phyloP scores from a whole-genome alignment of 208 protist genomes.

The Crithidia thermophila region DNA sequence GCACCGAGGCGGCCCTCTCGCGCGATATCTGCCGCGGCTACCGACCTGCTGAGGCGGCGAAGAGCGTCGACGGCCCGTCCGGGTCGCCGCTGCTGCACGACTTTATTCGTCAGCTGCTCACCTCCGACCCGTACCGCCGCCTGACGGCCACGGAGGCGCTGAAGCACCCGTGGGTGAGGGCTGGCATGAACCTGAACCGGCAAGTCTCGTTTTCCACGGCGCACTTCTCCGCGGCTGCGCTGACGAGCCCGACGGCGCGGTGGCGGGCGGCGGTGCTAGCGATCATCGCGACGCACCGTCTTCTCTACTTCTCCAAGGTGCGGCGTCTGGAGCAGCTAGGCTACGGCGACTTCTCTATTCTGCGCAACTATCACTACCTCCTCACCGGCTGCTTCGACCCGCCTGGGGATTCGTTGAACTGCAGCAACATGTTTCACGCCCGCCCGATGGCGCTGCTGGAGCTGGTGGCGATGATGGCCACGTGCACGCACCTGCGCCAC shows the following conservation, averaged over 20 bases:
- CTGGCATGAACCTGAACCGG: slow-evolving; percentile 33
- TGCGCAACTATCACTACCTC: slow-evolving; percentile 72
- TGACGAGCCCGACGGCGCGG: slow-evolving; percentile 22
- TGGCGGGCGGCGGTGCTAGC: slow-evolving; percentile 56
- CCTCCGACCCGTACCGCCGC: slow-evolving; percentile 62
- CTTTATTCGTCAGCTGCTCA: slow-evolving; percentile 82
- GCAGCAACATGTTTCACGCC: slow-evolving; percentile 64
- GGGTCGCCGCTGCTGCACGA: slow-evolving; percentile 55
- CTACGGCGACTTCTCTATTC: slow-evolving; percentile 40
- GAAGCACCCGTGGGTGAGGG: slow-evolving; percentile 85
- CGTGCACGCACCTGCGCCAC: slow-evolving; percentile 48
- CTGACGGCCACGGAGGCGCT: slow-evolving; percentile 86
- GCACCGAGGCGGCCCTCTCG: slow-evolving; percentile 37
- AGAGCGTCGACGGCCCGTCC: background rate
- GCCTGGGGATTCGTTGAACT: slow-evolving; percentile 41
- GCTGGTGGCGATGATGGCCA: slow-evolving; percentile 71
- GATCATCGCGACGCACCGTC: slow-evolving; percentile 67
- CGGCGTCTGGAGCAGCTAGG: slow-evolving; percentile 49
- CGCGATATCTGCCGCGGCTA: slow-evolving; percentile 52
- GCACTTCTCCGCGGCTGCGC: background rate
- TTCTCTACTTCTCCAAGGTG: slow-evolving; percentile 60
- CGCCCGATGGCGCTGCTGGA: slow-evolving; percentile 61
- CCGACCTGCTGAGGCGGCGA: background rate
- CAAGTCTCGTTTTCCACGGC: slow-evolving; percentile 18
- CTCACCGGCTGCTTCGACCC: slow-evolving; percentile 62